phyloP scores from a whole-genome alignment of 805 yeast species.

The Cyberlindnera maclurae region DNA sequence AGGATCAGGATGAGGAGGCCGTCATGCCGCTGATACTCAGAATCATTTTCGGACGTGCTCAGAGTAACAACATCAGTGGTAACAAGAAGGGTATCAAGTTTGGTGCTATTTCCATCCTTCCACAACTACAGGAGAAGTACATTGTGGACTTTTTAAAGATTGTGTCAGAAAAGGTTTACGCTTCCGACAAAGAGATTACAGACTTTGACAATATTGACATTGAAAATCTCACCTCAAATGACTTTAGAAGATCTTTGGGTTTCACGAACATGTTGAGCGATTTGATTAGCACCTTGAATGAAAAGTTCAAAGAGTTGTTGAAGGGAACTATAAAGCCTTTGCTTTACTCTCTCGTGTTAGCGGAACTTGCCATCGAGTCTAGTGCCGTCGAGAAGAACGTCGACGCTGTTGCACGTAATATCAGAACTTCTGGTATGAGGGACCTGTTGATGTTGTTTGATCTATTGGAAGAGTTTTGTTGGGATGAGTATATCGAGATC shows the following conservation, averaged over 20 bases:
- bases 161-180: slow-evolving; percentile 48
- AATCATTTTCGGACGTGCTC: slow-evolving; percentile 82
- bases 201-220: slow-evolving; percentile 11
- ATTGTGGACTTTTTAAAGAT: slow-evolving; percentile 55
- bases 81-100: slow-evolving; percentile 64
- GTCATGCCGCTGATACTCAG: slow-evolving; percentile 71
- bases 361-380: slow-evolving; percentile 36
- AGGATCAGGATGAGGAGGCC: slow-evolving; percentile 46
- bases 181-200: slow-evolving; percentile 15
- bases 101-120: slow-evolving; percentile 60
- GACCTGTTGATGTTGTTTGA: slow-evolving; percentile 52
- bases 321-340: slow-evolving; percentile 29
- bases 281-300: slow-evolving; percentile 51
- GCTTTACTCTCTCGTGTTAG: slow-evolving; percentile 35
- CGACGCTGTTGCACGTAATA: slow-evolving; percentile 38
- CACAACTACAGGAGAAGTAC: slow-evolving; percentile 45
- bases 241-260: slow-evolving; percentile 51
- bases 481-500: slow-evolving; percentile 45
- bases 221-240: slow-evolving; percentile 23
- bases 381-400: slow-evolving; percentile 15
- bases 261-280: slow-evolving; percentile 56
- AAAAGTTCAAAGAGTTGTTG: slow-evolving; percentile 42
- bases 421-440: slow-evolving; percentile 64
- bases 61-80: slow-evolving; percentile 58
- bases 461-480: slow-evolving; percentile 45